Base-by-base conservation (phyloP, 2,329 filamentous ascomycete species). In the Basipetospora sp. region DNA sequence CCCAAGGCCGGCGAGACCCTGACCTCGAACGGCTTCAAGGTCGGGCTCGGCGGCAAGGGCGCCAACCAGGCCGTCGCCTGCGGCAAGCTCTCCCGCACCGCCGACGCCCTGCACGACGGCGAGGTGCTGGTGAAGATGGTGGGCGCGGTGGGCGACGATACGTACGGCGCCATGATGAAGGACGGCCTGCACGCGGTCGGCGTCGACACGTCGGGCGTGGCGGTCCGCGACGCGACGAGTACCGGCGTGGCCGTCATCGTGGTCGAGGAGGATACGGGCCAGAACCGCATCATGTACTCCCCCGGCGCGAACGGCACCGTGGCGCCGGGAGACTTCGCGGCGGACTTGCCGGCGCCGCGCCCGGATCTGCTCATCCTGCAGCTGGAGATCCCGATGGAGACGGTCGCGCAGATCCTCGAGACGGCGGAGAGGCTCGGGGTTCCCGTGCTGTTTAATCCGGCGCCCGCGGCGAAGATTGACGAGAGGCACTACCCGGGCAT, bases 51-150 rank as follows among this genome's bases (percentile, higher is more conserved):
- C 49, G 88, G 90, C 41, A 98, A 98, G 62, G 88, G 88, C 45
- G 86, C 87, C 43, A 96, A 96, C 64, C 88, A 96, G 63, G 87
- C 86, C 42, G 82, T 94, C 40, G 85, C 86, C 17, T 86, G 80
- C 59, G 82, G 79, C 36, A 82, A 88, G 44, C 72, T 92, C 36
- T 90, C 83, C 1, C 71, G 80, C 34, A 52, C 66, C 19, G 47
- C 53, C 22, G 22, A 11, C 22, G 42, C 52, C 42, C 46, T 55
- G 38, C 42, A 50, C 33, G 53, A 67, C 22, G 49, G 58, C 4
- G 43, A 50, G 14, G 52, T 55, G 27, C 46, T 53, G 28, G 71
- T 87, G 28, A 65, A 71, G 50, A 86, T 88, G 79, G 59, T 83
- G 15, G 82, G 81, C 34, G 76, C 77, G 13, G 79, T 87, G 0